Evolutionary conservation across 495 filamentous ascomycete species (phyloP).

Genomic region (Hypoxylon intermedium): DNA sequence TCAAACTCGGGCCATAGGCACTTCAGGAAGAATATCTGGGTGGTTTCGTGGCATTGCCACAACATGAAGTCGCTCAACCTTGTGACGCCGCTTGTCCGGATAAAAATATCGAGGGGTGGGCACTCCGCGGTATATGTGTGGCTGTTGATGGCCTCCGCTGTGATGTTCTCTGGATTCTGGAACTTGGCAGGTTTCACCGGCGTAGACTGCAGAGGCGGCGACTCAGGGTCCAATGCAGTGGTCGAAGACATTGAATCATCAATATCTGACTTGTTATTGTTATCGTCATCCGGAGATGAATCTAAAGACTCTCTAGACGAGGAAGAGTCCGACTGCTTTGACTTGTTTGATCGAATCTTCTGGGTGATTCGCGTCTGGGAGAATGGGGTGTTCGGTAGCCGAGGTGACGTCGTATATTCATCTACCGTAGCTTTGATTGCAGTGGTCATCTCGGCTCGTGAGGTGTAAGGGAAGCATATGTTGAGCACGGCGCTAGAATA

Average conservation of each 20-base stretch:
- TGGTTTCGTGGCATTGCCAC: slow-evolving; percentile 94
- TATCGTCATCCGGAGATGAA: slow-evolving; percentile 45
- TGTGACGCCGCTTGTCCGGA: slow-evolving; percentile 90
- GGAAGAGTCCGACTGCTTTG: slow-evolving; percentile 56
- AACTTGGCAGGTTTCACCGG: slow-evolving; percentile 37
- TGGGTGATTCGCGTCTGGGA: slow-evolving; percentile 85
- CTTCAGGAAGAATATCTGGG: slow-evolving; percentile 88
- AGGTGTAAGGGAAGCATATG: slow-evolving; percentile 97
- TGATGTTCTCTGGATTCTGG: slow-evolving; percentile 83
- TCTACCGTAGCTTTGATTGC: slow-evolving; percentile 85
- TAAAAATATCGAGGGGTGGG: slow-evolving; percentile 86
- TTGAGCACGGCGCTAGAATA: slow-evolving; percentile 76
- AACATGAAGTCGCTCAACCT: slow-evolving; percentile 97
- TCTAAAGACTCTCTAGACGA: slow-evolving; percentile 54
- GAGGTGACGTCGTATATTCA: slow-evolving; percentile 75
- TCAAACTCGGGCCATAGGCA: slow-evolving; percentile 97
- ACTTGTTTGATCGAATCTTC: slow-evolving; percentile 71
- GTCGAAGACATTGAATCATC: slow-evolving; percentile 65
- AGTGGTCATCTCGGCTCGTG: slow-evolving; percentile 92
- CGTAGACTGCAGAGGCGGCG: slow-evolving; percentile 50
- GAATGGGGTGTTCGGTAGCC: slow-evolving; percentile 70
- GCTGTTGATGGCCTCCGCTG: slow-evolving; percentile 72
- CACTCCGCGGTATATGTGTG: slow-evolving; percentile 84
- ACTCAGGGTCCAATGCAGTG: slow-evolving; percentile 54
- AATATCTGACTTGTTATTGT: slow-evolving; percentile 49